Conservation (phyloP, 2,329 filamentous ascomycete species). For the Pestalotiopsis sp. region DNA sequence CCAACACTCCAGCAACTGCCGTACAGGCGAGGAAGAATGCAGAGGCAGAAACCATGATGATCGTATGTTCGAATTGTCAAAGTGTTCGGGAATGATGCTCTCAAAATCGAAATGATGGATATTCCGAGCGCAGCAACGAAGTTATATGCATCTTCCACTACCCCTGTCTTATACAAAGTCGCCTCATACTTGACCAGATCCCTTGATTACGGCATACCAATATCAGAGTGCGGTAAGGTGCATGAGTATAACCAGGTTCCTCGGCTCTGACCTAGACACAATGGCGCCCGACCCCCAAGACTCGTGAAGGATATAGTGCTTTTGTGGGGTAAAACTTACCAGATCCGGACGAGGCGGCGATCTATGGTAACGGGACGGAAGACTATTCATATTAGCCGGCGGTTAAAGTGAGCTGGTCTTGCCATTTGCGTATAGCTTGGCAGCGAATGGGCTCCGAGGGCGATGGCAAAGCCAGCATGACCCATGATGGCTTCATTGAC, state of each 20-base stretch:
- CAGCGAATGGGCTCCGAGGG: neutral
- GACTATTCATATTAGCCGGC: conserved; percentile 23
- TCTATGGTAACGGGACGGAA: conserved; percentile 20
- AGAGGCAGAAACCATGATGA: conserved; percentile 29
- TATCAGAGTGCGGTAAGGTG: conserved; percentile 16
- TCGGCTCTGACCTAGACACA: conserved; percentile 16
- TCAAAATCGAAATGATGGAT: neutral
- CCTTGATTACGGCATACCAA: neutral
- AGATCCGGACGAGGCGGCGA: conserved; percentile 20
- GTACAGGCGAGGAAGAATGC: conserved; percentile 29
- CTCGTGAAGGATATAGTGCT: conserved; percentile 14
- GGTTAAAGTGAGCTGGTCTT: conserved; percentile 19
- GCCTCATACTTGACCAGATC: conserved; percentile 19
- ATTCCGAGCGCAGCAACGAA: neutral
- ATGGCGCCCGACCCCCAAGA: conserved; percentile 1
- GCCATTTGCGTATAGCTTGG: neutral
- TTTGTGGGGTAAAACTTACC: conserved; percentile 9
- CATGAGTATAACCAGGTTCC: conserved; percentile 21
- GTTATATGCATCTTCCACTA: conserved; percentile 13
- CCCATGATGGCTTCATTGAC: neutral
- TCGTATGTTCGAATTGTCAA: neutral
- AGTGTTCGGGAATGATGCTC: neutral
- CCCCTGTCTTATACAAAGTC: neutral
- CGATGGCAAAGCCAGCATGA: neutral
- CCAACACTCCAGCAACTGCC: conserved; percentile 28